Evolutionary conservation across 2,329 filamentous ascomycete genomes (phyloP), one percentile per base, ranked within the genome.

Genomic region (Ampelomyces quisqualis): DNA sequence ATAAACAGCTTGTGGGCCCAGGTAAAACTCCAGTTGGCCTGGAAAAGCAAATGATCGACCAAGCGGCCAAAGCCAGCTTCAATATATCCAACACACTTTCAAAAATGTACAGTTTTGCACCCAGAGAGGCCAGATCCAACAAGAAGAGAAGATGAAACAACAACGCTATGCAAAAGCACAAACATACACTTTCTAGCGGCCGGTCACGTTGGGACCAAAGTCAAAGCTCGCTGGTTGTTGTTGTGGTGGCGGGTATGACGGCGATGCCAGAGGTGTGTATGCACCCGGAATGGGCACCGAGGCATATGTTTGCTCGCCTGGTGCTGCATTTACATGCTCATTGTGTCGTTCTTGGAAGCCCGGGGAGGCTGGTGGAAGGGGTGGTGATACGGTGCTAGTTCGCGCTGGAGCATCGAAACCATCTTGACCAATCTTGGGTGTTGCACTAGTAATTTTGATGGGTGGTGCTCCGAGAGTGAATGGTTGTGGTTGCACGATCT

Each of bases 381-480:
- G 56, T 54, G 41, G 67, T 59, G 49, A 70, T 53, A 45, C 68
- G 59, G 55, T 74, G 64, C 62, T 55, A 23, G 57, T 56, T 34
- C 65, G 52, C 22, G 51, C 33, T 15, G 62, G 58, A 3, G 62
- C 43, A 22, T 78, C 76, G 65, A 93, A 89, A 27, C 77, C 80
- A 14, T 75, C 76, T 58, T 85, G 81, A 26, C 72, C 70, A 38
- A 79, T 70, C 69, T 82, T 86, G 19, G 89, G 89, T 0, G 88
- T 93, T 5, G 89, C 84, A 41, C 81, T 79, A 38, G 87, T 87
- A 33, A 90, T 80, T 67, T 86, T 89, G 67, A 77, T 77, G 0
- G 91, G 91, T 27, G 91, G 90, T 13, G 90, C 77, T 73, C 95
- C 88, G 28, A 97, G 82, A 63, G 86, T 84, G 77, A 97, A 96